Conservation (phyloP, 352 stramenopile genomes). For the Globisporangium solare region DNA sequence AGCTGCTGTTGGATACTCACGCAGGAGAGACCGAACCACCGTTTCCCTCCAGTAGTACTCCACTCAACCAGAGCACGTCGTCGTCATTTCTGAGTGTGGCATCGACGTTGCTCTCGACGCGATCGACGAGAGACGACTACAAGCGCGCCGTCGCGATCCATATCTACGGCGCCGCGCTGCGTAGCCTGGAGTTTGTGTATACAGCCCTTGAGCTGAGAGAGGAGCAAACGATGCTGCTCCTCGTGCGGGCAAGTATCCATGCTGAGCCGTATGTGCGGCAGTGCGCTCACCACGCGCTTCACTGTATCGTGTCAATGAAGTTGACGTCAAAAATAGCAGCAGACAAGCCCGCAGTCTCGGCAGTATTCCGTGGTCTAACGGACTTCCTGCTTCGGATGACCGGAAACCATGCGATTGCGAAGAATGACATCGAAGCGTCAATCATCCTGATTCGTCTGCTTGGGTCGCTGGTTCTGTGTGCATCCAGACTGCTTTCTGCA, state of each 20-base stretch:
- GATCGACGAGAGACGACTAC: constrained; percentile 37
- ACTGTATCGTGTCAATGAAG: constrained; percentile 21
- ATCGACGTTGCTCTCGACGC: not conserved
- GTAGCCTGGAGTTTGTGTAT: constrained; percentile 41
- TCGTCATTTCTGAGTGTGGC: not conserved
- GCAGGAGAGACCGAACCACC: not conserved
- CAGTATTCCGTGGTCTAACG: constrained; percentile 47
- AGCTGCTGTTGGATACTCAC: constrained; percentile 15
- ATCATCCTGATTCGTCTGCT: constrained; percentile 29
- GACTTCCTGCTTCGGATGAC: constrained; percentile 59
- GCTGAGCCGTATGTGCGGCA: constrained; percentile 29
- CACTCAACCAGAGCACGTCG: not conserved
- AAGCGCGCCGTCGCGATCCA: constrained; percentile 42
- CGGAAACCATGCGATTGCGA: constrained; percentile 19
- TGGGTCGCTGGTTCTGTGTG: constrained; percentile 5
- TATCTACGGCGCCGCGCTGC: constrained; percentile 43
- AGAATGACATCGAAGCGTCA: constrained; percentile 27
- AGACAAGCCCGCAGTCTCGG: constrained; percentile 16
- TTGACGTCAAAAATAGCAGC: not conserved
- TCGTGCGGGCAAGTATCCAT: constrained; percentile 52
- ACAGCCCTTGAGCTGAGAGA: constrained; percentile 37
- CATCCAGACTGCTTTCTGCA: constrained; percentile 17
- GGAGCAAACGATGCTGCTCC: constrained; percentile 61
- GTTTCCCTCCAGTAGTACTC: too few relatives aligned
- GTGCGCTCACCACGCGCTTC: constrained; percentile 31